Base-by-base conservation (phyloP, 176 grass and related monocot genomes). In the Aegilops bicornis region DNA sequence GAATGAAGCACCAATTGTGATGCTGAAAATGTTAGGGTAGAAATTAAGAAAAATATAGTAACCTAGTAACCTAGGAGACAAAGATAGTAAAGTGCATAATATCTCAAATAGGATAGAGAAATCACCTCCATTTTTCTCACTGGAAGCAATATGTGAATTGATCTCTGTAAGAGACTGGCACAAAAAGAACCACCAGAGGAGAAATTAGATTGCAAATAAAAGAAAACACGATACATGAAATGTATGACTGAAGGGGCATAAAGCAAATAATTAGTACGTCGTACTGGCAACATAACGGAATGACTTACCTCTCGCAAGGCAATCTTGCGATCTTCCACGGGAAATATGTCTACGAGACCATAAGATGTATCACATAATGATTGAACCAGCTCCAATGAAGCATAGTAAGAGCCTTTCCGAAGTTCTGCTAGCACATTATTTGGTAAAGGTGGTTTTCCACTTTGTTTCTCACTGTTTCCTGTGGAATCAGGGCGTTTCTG, bases 351-450 rank as follows among this genome's bases (percentile, higher is more conserved):
- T 63, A 99, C 94, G 45, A 99, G 83, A 15, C 94, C 94, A 90
- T 96, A 99, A 20, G 97, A 99, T 88, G 94, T 96, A 64, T 99
- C 97, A 76, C 93, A 99, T 70, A 99, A 91, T 88, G 92, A 83
- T 61, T 99, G 94, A 85, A 96, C 94, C 83, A 99, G 92, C 83
- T 99, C 94, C 85, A 99, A 85, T 3, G 97, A 99, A 88, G 94
- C 97, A 91, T 96, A 93, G 81, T 99, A 99, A 80, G 90, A 94
- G 40, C 92, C 94, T 88, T 94, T 99, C 54, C 94, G 92, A 79
- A 94, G 88, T 64, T 96, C 97, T 76, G 94, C 84, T 78, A 94
- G 87, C 20, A 84, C 42, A 69, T 96, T 94, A 75, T 90, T 94
- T 62, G 92, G 97, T 81, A 99, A 96, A 90, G 97, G 97, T 64